Evolutionary conservation across 306 rosid species (phyloP).

Genomic region (Rosa lucieae): DNA sequence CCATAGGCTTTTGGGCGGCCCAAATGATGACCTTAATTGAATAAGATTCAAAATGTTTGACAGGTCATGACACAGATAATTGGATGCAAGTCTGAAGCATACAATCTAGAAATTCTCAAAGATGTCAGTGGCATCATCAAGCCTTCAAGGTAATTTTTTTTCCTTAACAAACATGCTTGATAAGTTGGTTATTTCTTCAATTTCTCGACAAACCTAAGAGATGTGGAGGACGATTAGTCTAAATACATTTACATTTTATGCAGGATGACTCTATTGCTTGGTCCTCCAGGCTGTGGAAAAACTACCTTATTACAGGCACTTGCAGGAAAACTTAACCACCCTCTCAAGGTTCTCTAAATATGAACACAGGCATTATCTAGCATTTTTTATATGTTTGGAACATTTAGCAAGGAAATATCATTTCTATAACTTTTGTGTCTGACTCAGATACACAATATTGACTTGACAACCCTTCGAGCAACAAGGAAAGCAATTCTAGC

Average conservation of each 20-base stretch:
- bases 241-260: not conserved
- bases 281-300: conserved; percentile 59
- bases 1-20: too few species aligned
- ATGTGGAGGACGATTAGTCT: not conserved
- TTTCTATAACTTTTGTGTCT: too few species aligned
- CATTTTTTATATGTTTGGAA: not conserved
- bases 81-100: conserved; percentile 28
- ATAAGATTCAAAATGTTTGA: not conserved
- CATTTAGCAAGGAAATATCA: too few species aligned
- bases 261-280: conserved; percentile 57
- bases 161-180: not conserved
- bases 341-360: conserved; percentile 41
- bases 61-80: conserved; percentile 35
- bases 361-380: not conserved
- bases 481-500: too few species aligned
- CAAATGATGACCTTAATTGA: too few species aligned
- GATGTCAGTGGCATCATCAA: conserved; percentile 47
- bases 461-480: too few species aligned
- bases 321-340: conserved; percentile 44
- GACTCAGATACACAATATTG: too few species aligned
- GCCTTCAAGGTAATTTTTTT: conserved; percentile 45
- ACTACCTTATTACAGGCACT: conserved; percentile 49
- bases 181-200: not conserved
- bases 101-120: conserved; percentile 37
- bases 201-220: not conserved